Percentiles rank a stretch among this genome's conserved stretches.
phyloP scores from a whole-genome alignment of 2,329 filamentous ascomycete genomes.

The Huntiella omanensis region DNA sequence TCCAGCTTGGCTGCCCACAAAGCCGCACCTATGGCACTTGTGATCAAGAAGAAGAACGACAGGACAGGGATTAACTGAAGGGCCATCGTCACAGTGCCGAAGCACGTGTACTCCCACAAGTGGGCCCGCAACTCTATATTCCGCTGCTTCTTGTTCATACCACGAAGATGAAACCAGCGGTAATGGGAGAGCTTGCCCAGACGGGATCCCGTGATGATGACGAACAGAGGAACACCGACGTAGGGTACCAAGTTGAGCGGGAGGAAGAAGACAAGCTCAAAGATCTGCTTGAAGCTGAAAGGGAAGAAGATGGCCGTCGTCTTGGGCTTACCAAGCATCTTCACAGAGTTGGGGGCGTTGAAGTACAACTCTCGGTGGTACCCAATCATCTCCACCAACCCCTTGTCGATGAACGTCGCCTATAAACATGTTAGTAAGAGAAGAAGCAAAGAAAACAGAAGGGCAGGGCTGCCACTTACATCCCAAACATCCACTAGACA shows the following conservation, averaged over 20 bases:
- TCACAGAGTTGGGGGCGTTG: slow-evolving; percentile 54
- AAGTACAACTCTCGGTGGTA: slow-evolving; percentile 45
- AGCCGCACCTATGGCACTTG: slow-evolving; percentile 66
- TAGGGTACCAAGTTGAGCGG: slow-evolving; percentile 78
- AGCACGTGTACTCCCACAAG: slow-evolving; percentile 79
- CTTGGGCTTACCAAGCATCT: slow-evolving; percentile 67
- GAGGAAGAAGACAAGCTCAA: slow-evolving; percentile 61
- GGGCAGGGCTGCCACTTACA: slow-evolving; percentile 27
- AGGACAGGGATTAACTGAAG: slow-evolving; percentile 76
- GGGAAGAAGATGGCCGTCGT: slow-evolving; percentile 62
- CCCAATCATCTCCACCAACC: slow-evolving; percentile 48
- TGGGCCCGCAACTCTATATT: slow-evolving; percentile 49
- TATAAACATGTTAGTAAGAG: slow-evolving; percentile 16
- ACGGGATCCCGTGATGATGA: slow-evolving; percentile 72
- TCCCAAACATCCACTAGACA: slow-evolving; percentile 69
- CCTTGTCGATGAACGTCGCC: slow-evolving; percentile 57
- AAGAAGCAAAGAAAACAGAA: slow-evolving; percentile 9
- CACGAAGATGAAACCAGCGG: slow-evolving; percentile 69
- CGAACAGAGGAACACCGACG: slow-evolving; percentile 66
- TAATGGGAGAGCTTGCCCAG: slow-evolving; percentile 81
- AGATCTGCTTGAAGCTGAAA: slow-evolving; percentile 77
- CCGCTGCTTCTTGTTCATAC: slow-evolving; percentile 53
- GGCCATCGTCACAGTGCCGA: slow-evolving; percentile 68
- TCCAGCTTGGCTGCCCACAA: slow-evolving; percentile 75
- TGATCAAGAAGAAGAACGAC: slow-evolving; percentile 88